Base-by-base conservation (phyloP, 2,329 filamentous ascomycete species). In the Ascochyta koolunga region DNA sequence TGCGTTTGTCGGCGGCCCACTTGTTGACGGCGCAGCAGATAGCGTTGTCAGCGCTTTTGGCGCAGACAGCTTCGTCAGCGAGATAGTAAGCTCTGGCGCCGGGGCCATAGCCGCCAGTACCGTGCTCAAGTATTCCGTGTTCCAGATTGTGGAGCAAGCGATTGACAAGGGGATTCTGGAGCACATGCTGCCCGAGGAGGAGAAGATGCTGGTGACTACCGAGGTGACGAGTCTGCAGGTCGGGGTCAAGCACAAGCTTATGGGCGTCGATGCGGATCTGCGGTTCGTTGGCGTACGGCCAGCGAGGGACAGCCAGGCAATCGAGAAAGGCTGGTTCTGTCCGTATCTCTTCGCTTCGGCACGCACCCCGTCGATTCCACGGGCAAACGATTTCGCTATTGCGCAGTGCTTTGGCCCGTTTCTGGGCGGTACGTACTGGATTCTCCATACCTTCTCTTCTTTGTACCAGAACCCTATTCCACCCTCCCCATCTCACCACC, bases 141-240 rank as follows among this genome's bases (percentile, higher is more conserved):
- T 76, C 55, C 72, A 76, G 50, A 70, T 76, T 39, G 68, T 75
- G 1, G 73, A 76, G 57, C 74, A 76, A 46, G 74, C 72, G 1
- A 71, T 76, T 31, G 74, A 76, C 52, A 73, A 74, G 46, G 73
- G 71, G 4, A 60, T 75, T 18, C 39, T 76, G 3, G 72, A 76
- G 56, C 71, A 74, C 39, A 66, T 76, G 57, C 54, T 75, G 25
- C 73, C 73, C 1, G 73, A 76, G 42, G 73, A 76, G 50, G 71
- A 74, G 54, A 75, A 73, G 56, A 75, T 76, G 66, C 58, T 75
- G 21, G 56, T 62, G 18, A 76, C 73, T 5, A 71, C 66, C 1
- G 66, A 65, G 33, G 68, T 75, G 18, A 75, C 71, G 59, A 74
- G 68, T 32, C 32, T 76, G 39, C 72, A 74, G 41, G 67, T 75